These are phyloP conservation scores for Tulasnella sp. DNA, from an alignment of 768 basidiomycete species.

Conservation along the genomic window DNA sequence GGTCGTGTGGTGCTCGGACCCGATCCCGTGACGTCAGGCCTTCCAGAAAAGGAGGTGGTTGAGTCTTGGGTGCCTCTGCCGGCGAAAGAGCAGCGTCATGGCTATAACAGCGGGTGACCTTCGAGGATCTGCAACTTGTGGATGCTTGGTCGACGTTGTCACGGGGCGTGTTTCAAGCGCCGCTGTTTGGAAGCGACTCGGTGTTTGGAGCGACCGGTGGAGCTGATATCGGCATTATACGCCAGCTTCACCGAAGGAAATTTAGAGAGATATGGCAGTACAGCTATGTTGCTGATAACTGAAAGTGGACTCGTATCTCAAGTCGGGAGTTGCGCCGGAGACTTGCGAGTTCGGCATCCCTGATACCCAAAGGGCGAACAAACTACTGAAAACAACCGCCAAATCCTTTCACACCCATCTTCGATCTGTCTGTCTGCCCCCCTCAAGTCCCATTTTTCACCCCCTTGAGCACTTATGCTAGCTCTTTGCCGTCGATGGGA, in stretches of 20 bases:
- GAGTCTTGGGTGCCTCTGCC: background rate
- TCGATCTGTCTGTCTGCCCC: background rate
- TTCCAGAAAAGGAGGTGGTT: background rate
- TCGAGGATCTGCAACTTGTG: background rate
- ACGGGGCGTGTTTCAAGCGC: background rate
- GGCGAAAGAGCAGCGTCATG: background rate
- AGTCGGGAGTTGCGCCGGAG: background rate
- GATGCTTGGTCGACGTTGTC: background rate
- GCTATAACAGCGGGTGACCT: background rate
- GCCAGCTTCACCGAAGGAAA: background rate
- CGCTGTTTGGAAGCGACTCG: background rate
- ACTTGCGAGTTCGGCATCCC: background rate
- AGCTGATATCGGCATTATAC: background rate
- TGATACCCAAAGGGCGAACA: background rate
- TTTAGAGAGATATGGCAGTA: background rate
- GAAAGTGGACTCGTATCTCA: background rate
- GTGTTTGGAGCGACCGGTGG: background rate
- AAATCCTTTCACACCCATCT: background rate
- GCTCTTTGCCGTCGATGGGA: background rate
- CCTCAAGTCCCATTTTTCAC: background rate
- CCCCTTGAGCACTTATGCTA: background rate
- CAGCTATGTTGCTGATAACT: background rate
- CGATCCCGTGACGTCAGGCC: slow-evolving; percentile 10
- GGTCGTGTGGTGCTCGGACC: background rate
- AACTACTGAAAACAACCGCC: background rate